A percentile compares a stretch with the other conserved stretches of the same genome.
These are phyloP conservation scores for Gelatoporia subvermispora DNA, from an alignment of 768 basidiomycete species.

Conservation along the genomic window DNA sequence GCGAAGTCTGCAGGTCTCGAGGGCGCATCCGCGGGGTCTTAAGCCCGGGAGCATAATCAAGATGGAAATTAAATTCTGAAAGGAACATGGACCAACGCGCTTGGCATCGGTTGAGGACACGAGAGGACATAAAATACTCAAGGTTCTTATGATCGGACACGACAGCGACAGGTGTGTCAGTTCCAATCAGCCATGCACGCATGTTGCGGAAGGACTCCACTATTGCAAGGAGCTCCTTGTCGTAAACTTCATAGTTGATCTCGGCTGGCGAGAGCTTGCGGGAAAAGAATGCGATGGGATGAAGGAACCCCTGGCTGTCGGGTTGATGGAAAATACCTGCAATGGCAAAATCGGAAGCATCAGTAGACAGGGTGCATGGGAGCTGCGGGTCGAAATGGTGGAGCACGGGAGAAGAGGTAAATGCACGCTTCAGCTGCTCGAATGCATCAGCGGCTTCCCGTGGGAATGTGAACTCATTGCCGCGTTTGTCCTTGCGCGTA, in stretches of 20 bases:
- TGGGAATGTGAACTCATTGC: slow-evolving; percentile 16
- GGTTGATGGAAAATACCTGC: slow-evolving; percentile 14
- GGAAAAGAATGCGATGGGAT: slow-evolving; percentile 29
- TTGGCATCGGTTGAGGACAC: slow-evolving; percentile 30
- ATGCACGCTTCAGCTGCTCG: slow-evolving; percentile 21
- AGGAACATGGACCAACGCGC: slow-evolving; percentile 29
- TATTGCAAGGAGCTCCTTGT: slow-evolving; percentile 48
- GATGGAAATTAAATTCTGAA: slow-evolving; percentile 28
- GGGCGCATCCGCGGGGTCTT: slow-evolving; percentile 18
- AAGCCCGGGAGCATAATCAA: slow-evolving; percentile 27
- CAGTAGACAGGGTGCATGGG: slow-evolving; percentile 13
- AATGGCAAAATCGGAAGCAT: slow-evolving; percentile 20
- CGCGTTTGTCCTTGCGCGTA: slow-evolving; percentile 19
- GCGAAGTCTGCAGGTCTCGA: slow-evolving; percentile 20
- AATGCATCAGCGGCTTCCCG: slow-evolving; percentile 19
- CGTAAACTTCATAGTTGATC: slow-evolving; percentile 44
- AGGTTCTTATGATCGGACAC: slow-evolving; percentile 35
- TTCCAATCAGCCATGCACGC: slow-evolving; percentile 19
- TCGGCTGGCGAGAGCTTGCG: slow-evolving; percentile 26
- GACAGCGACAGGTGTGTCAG: slow-evolving; percentile 11
- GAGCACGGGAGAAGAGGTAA: slow-evolving; percentile 17
- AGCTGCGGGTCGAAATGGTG: slow-evolving; percentile 12
- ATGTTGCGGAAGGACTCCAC: slow-evolving; percentile 27
- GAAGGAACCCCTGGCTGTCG: slow-evolving; percentile 15
- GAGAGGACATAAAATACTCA: slow-evolving; percentile 29